Base-by-base conservation (phyloP, 2,329 filamentous ascomycete species). In the Penicillium sp. region DNA sequence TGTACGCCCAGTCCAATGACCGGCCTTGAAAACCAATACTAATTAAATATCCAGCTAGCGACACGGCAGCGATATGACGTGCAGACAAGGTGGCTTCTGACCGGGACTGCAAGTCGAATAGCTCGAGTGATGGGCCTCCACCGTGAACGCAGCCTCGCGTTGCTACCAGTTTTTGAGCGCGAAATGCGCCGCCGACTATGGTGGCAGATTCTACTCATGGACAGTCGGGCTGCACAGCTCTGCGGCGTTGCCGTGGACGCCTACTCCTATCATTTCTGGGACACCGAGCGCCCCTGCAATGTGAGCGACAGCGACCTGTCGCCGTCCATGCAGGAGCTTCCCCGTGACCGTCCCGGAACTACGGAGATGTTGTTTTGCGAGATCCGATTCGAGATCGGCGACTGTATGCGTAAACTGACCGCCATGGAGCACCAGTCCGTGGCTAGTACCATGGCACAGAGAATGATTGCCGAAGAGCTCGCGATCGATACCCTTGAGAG, bases 161-260 rank as follows among this genome's bases (percentile, higher is more conserved):
- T 67, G 62, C 67, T 60, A 32, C 58, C 66, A 72, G 3, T 81
- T 77, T 31, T 88, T 50, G 87, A 90, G 63, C 81, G 83, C 3
- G 88, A 90, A 71, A 81, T 88, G 71, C 81, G 87, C n/a, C 82
- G 88, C 46, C 80, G 88, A 36, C 74, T 91, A 1, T 90, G 87
- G 88, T 91, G 87, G 87, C 83, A 85, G 31, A 77, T 92, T 14
- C 79, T 87, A 13, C 77, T 84, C 24, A 87, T 89, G 59, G 88
- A 92, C 68, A 79, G 81, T 55, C 85, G 88, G 21, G 81, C 89
- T 36, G 81, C 85, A 53, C 88, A 90, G 67, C 81, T 90, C 69
- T 81, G 83, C 3, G 81, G 83, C 45, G 42, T 45, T 3, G 83
- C 65, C 51, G 76, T 71, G 55, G 62, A 61, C 9, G 54, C 67